phyloP scores from a whole-genome alignment of 306 rosid species.

The Coriaria nepalensis region DNA sequence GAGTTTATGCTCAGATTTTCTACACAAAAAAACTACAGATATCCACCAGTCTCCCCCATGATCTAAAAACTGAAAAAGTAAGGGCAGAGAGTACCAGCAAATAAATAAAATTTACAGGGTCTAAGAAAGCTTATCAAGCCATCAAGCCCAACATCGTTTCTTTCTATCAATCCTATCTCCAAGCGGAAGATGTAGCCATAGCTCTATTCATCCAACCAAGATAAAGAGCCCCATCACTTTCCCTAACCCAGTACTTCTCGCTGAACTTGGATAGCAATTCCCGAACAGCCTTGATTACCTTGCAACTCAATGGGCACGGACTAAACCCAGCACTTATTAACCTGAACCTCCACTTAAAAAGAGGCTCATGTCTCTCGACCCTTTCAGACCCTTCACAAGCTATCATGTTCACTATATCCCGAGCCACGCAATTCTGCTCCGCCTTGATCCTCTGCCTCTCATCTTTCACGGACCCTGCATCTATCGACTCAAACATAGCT shows the following conservation, averaged over 20 bases:
- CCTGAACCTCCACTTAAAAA: constrained; percentile 73
- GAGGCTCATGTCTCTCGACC: constrained; percentile 79
- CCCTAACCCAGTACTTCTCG: constrained; percentile 37
- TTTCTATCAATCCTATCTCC: constrained; percentile 31
- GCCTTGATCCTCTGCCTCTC: constrained; percentile 37
- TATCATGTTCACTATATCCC: constrained; percentile 87
- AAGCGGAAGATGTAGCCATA: constrained; percentile 62
- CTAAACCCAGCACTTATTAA: constrained; percentile 69
- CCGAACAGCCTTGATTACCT: constrained; percentile 23
- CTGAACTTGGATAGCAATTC: constrained; percentile 35
- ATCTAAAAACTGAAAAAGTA: constrained; percentile 8
- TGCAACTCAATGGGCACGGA: constrained; percentile 39
- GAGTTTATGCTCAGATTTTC: too few species aligned
- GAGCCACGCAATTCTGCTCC: constrained; percentile 81
- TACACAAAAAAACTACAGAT: constrained; percentile 20
- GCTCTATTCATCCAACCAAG: constrained; percentile 59
- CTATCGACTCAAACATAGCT: constrained; percentile 78
- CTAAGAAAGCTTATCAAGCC: constrained; percentile 3
- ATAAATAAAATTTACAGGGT: constrained; percentile 15
- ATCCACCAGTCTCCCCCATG: constrained; percentile 11
- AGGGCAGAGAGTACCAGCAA: background rate
- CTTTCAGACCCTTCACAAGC: constrained; percentile 85
- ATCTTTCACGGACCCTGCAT: constrained; percentile 27
- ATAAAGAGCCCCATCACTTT: constrained; percentile 40
- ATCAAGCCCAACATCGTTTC: background rate